These are phyloP conservation scores for Asterochloris erici DNA, from an alignment of 139 green algal genomes.

Conservation along the genomic window DNA sequence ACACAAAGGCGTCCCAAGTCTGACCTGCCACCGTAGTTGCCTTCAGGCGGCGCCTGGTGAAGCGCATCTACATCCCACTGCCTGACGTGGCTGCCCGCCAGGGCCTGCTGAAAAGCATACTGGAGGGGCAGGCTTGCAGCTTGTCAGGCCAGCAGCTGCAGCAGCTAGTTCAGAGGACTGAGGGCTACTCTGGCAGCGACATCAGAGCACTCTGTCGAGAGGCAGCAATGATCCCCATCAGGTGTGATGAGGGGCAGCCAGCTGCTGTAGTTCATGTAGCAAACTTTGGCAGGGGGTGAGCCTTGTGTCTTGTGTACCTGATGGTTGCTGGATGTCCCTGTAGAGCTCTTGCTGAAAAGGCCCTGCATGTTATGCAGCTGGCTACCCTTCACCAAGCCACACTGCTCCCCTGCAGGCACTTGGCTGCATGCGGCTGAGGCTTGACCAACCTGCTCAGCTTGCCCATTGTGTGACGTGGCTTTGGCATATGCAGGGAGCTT, in stretches of 20 bases:
- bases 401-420: neutral
- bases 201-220: constrained; percentile 76
- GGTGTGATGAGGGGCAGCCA: neutral
- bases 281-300: neutral
- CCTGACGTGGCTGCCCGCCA: constrained; percentile 67
- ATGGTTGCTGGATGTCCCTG: no score
- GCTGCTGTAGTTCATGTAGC: neutral
- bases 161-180: constrained; percentile 14
- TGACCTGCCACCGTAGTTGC: neutral
- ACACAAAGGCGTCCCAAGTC: constrained; percentile 12
- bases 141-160: constrained; percentile 20
- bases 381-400: neutral
- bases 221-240: constrained; percentile 70
- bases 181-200: constrained; percentile 71
- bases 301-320: neutral
- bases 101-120: constrained; percentile 52
- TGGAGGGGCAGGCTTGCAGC: constrained; percentile 28
- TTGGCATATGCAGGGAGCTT: constrained; percentile 51
- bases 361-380: neutral
- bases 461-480: no score
- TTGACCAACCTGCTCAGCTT: neutral
- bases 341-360: neutral
- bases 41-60: constrained; percentile 79
- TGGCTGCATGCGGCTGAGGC: neutral
- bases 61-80: constrained; percentile 94